Evolutionary conservation across 2,329 filamentous ascomycete species (phyloP), one percentile per base, ranked within the genome.

Genomic region (Xylariaceae sp.): DNA sequence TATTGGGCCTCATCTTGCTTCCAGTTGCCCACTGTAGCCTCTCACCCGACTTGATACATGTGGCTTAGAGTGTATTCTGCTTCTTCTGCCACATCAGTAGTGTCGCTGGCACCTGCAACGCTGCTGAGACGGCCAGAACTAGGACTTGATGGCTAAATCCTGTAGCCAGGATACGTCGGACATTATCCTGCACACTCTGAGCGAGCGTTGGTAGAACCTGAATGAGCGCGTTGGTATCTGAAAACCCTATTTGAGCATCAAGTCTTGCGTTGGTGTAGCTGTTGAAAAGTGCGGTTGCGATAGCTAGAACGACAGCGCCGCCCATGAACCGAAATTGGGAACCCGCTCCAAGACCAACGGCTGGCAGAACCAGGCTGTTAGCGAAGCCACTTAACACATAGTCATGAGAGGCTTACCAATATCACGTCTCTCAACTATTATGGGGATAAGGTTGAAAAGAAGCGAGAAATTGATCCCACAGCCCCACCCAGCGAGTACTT

Each of bases 281-380:
- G 22, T 50, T 58, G 37, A 56, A 58, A 4, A 59, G 32, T 0
- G 55, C 49, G 1, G 55, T 59, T 2, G 54, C 40, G 10, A 58
- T 44, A 4, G 56, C 46, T 1, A 57, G 17, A 3, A 50, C 40
- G 1, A 58, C 44, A 2, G 49, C 17, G 11, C 56, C 40, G 2
- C 56, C 56, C 29, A 59, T 57, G n/a, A 52, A 47, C 14, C 55
- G 44, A n/a, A 55, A 54, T 32, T 59, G 56, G 1, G 40, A 23
- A 2, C 44, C 55, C 0, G 54, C 44, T 2, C 49, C 56, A 40
- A 59, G 44, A 1, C 37, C 55, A n/a, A 55, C 53, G 19, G 54
- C 56, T 59, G n/a, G 11, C 8, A 21, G 1, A 11, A 37, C n/a
- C n/a, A n/a, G n/a, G 11, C 42, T 25, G 14, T 5, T 12, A 2